These are phyloP conservation scores for Ceratobasidium sp. DNA, from an alignment of 1,284 basidiomycete species.

Conservation along the genomic window DNA sequence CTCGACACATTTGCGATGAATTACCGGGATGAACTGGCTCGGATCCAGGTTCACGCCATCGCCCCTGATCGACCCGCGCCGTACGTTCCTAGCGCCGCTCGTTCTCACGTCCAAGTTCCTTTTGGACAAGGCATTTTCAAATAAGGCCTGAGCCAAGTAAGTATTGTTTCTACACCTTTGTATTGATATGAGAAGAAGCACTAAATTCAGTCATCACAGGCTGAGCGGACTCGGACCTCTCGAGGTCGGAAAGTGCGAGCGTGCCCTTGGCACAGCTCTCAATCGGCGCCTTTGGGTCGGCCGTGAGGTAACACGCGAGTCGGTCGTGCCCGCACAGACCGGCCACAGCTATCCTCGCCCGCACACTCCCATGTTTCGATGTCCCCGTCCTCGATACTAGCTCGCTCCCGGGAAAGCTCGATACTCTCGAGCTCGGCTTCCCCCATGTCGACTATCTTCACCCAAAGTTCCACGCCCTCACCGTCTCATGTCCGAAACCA, in stretches of 20 bases:
- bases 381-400: not conserved
- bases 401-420: not conserved
- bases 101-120: constrained; percentile 93
- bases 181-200: not conserved
- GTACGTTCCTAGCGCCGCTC: constrained; percentile 88
- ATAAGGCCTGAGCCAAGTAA: constrained; percentile 88
- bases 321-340: not conserved
- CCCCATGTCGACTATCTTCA: not conserved
- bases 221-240: constrained; percentile 83
- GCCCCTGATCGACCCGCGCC: constrained; percentile 86
- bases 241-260: constrained; percentile 85
- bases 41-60: not conserved
- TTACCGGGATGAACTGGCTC: not conserved
- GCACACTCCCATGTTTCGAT: not conserved
- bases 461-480: constrained; percentile 8
- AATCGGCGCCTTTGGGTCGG: constrained; percentile 89
- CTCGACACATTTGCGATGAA: not conserved
- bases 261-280: constrained; percentile 83
- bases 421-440: not conserved
- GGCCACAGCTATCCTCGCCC: not conserved
- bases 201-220: not conserved
- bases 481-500: constrained; percentile 14
- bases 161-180: constrained; percentile 38
- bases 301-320: constrained; percentile 10
- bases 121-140: constrained; percentile 93